Conservation (phyloP, 1,284 basidiomycete species). For the Pseudozyma thailandica region DNA sequence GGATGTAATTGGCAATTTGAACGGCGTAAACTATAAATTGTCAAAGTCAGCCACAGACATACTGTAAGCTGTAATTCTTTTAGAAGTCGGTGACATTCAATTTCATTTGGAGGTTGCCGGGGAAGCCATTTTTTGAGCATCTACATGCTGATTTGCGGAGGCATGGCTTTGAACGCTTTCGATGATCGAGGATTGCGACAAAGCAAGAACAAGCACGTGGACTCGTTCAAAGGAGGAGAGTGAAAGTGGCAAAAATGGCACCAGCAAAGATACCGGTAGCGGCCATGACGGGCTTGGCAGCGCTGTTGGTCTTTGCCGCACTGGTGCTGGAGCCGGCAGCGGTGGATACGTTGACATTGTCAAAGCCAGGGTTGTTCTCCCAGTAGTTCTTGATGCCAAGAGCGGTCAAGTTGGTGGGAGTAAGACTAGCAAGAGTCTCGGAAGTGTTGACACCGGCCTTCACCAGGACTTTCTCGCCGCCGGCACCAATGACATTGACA, state of each 20-base stretch:
- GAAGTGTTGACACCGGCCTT: slow-evolving; percentile 52
- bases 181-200: too few species aligned
- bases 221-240: slow-evolving; percentile 14
- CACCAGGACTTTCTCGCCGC: slow-evolving; percentile 60
- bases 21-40: too few species aligned
- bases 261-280: slow-evolving; percentile 17
- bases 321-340: slow-evolving; percentile 2
- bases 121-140: too few species aligned
- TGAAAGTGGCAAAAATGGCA: slow-evolving; percentile 12
- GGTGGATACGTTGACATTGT: slow-evolving; percentile 41
- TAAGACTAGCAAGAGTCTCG: slow-evolving; percentile 37
- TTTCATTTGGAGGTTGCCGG: too few species aligned
- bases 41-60: too few species aligned
- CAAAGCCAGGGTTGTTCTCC: slow-evolving; percentile 41
- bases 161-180: too few species aligned
- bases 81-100: too few species aligned
- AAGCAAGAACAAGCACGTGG: too few species aligned
- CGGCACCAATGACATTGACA: slow-evolving; percentile 61
- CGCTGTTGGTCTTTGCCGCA: slow-evolving; percentile 24
- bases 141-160: too few species aligned
- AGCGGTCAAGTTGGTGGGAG: slow-evolving; percentile 53
- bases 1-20: too few species aligned
- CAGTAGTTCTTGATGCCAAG: slow-evolving; percentile 62
- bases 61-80: too few species aligned
- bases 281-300: slow-evolving; percentile 18